phyloP scores from a whole-genome alignment of 805 yeast species.

The Kregervanrija delftensis region DNA sequence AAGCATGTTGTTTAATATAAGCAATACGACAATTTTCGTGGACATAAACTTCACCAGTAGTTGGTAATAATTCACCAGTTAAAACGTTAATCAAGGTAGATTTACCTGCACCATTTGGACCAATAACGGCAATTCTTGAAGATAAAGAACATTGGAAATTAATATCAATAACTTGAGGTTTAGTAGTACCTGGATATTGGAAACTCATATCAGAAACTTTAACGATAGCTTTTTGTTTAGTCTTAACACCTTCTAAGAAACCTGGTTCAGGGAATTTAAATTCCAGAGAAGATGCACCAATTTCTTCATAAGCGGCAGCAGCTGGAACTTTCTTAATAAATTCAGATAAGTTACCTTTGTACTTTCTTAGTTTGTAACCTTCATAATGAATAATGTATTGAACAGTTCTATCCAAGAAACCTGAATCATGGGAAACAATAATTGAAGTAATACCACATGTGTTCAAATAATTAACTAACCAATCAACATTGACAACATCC shows the following conservation, averaged over 20 bases:
- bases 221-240: slow-evolving; percentile 99
- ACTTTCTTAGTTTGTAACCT: slow-evolving; percentile 98
- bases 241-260: slow-evolving; percentile 99
- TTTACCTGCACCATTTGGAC: slow-evolving; percentile 99
- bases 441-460: slow-evolving; percentile 98
- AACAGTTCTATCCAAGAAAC: slow-evolving; percentile 95
- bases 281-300: slow-evolving; percentile 96
- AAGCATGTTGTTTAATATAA: slow-evolving; percentile 99
- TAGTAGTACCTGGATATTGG: slow-evolving; percentile 99
- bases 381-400: slow-evolving; percentile 99
- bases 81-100: slow-evolving; percentile 97
- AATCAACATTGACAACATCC: slow-evolving; percentile 99
- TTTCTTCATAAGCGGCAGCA: slow-evolving; percentile 97
- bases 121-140: slow-evolving; percentile 99
- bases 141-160: slow-evolving; percentile 99
- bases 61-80: slow-evolving; percentile 99
- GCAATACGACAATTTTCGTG: slow-evolving; percentile 99
- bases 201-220: slow-evolving; percentile 95
- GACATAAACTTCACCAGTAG: slow-evolving; percentile 96
- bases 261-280: slow-evolving; percentile 99
- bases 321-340: slow-evolving; percentile 98
- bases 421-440: slow-evolving; percentile 98
- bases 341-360: slow-evolving; percentile 99
- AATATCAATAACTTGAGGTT: slow-evolving; percentile 88
- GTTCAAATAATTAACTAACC: slow-evolving; percentile 98